Conservation (phyloP, 2,329 filamentous ascomycete species). For the Cladophialophora chaetospira region DNA sequence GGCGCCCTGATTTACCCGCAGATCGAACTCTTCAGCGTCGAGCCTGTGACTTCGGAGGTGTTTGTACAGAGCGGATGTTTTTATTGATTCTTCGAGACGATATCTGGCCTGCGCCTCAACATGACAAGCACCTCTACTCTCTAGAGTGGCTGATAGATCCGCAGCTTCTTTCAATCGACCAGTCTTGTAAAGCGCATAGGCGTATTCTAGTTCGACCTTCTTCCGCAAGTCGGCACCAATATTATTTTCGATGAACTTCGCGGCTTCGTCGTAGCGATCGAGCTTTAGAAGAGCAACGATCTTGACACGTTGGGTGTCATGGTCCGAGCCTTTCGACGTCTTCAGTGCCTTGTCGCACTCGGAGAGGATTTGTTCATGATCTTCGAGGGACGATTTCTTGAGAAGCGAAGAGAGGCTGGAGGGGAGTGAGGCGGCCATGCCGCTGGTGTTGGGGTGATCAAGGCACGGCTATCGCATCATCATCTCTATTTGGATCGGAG, state of each 20-base stretch:
- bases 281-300: conserved; percentile 63
- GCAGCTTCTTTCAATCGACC: conserved; percentile 59
- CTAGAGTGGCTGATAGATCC: conserved; percentile 48
- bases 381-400: conserved; percentile 59
- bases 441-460: conserved; percentile 1
- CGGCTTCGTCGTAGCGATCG: conserved; percentile 64
- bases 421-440: conserved; percentile 42
- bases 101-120: conserved; percentile 65
- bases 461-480: not conserved
- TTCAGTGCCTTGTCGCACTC: conserved; percentile 60
- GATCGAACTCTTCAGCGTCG: conserved; percentile 58
- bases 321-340: conserved; percentile 56
- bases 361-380: conserved; percentile 63
- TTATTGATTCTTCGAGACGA: conserved; percentile 61
- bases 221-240: conserved; percentile 57
- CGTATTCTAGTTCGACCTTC: conserved; percentile 59
- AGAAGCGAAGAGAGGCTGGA: conserved; percentile 58
- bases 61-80: conserved; percentile 57
- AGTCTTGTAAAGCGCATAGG: conserved; percentile 65
- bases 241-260: conserved; percentile 57
- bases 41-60: conserved; percentile 47
- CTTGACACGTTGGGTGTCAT: conserved; percentile 61
- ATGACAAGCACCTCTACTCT: conserved; percentile 57
- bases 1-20: conserved; percentile 63
- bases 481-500: not conserved